Evolutionary conservation across 2,329 filamentous ascomycete genomes (phyloP).

Genomic region (Endocalyx cinctus): DNA sequence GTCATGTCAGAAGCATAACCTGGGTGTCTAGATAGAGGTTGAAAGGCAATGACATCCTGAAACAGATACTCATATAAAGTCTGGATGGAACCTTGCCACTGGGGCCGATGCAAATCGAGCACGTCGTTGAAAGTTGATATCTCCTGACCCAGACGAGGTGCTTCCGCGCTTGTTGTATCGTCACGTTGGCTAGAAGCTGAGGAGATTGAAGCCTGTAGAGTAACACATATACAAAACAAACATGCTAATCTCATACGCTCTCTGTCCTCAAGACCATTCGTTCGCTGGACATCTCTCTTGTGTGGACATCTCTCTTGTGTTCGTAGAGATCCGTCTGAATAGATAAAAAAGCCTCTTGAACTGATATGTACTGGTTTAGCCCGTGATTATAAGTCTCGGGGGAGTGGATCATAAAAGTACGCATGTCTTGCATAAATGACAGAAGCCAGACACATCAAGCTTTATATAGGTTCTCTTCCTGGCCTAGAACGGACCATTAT

Average conservation of each 20-base stretch:
- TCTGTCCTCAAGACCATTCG: slow-evolving; percentile 3
- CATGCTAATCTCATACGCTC: slow-evolving; percentile 7
- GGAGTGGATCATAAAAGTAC: slow-evolving; percentile 6
- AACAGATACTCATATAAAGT: slow-evolving; percentile 7
- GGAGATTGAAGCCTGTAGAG: slow-evolving; percentile 5
- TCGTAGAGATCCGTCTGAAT: slow-evolving; percentile 5
- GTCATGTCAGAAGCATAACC: slow-evolving; percentile 8
- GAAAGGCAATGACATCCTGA: slow-evolving; percentile 4
- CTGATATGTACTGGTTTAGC: slow-evolving; percentile 3
- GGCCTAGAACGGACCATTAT: slow-evolving; percentile 3
- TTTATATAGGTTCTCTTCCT: slow-evolving; percentile 8
- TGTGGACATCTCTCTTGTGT: too few relatives aligned
- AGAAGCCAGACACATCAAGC: slow-evolving; percentile 9
- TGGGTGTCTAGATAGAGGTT: slow-evolving; percentile 4
- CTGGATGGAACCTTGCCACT: slow-evolving; percentile 7
- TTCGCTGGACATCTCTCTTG: slow-evolving; percentile 2
- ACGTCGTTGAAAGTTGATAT: slow-evolving; percentile 5
- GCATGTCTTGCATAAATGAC: slow-evolving; percentile 11
- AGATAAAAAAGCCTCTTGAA: slow-evolving; percentile 8
- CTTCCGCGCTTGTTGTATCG: not conserved
- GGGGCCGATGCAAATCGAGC: slow-evolving; percentile 3
- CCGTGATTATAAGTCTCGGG: slow-evolving; percentile 8
- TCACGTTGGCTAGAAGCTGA: not conserved
- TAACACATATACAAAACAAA: slow-evolving; percentile 8
- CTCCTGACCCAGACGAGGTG: slow-evolving; percentile 4